phyloP scores from a whole-genome alignment of 495 filamentous ascomycete species.

The Tuber microsphaerosporum region DNA sequence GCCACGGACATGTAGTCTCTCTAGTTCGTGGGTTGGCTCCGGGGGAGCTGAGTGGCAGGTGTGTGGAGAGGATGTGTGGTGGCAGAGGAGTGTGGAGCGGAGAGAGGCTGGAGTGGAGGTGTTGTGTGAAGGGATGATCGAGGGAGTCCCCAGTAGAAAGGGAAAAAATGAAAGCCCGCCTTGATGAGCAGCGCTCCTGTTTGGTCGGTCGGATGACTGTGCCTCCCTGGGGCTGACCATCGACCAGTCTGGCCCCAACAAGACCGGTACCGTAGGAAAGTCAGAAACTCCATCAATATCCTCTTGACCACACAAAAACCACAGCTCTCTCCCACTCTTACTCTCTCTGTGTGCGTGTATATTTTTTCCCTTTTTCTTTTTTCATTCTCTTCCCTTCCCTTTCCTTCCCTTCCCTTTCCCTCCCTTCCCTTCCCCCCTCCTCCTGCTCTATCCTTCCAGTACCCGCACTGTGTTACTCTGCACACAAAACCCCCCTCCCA shows the following conservation, averaged over 20 bases:
- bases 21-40: constrained; percentile 22
- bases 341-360: constrained; percentile 16
- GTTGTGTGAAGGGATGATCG: constrained; percentile 2
- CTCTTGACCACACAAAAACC: constrained; percentile 13
- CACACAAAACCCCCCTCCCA: not conserved
- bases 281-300: constrained; percentile 11
- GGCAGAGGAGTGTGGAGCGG: not conserved
- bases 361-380: constrained; percentile 8
- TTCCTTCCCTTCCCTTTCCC: not conserved
- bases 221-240: constrained; percentile 24
- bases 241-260: constrained; percentile 15
- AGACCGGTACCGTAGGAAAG: not conserved
- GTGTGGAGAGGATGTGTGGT: constrained; percentile 3
- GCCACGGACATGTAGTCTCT: constrained; percentile 39
- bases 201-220: constrained; percentile 35
- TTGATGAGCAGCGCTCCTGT: constrained; percentile 22
- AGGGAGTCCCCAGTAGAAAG: not conserved
- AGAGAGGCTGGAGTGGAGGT: constrained; percentile 1
- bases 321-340: constrained; percentile 13
- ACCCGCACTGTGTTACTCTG: not conserved
- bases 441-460: not conserved
- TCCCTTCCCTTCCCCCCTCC: not conserved
- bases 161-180: not conserved
- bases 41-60: constrained; percentile 2
- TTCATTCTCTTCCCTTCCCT: not conserved